Base-by-base conservation (phyloP, 768 basidiomycete genomes). In the Kwoniella bestiolae region DNA sequence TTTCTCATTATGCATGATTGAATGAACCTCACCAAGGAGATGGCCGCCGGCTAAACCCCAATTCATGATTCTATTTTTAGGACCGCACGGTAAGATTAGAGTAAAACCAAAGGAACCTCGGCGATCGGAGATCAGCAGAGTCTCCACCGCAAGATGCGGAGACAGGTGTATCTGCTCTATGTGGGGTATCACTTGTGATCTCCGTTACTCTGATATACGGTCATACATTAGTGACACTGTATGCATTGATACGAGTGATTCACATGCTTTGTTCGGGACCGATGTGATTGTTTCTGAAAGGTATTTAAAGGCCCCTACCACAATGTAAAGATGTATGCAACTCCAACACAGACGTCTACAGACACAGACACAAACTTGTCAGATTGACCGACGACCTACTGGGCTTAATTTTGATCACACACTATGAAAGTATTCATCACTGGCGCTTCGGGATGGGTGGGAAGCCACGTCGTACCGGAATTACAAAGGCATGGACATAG, bases 361-460 rank as follows among this genome's bases (percentile, higher is more conserved):
- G 18, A 41, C 38, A 41, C 18, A 41, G 8, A 41, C 18, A 41
- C 38, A 18, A 41, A n/a, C n/a, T n/a, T n/a, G n/a, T n/a, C n/a
- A n/a, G n/a, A n/a, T n/a, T n/a, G n/a, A n/a, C n/a, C n/a, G n/a
- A n/a, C n/a, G n/a, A n/a, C n/a, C n/a, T n/a, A n/a, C n/a, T n/a
- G n/a, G n/a, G n/a, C n/a, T n/a, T 51, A 25, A 28, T 26, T 18
- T 9, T 32, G 11, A 21, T 32, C 45, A 45, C 9, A 6, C 44
- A 51, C 21, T 53, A 74, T 78, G 72, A 67, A 61, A 60, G 69
- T 74, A 38, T 74, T 78, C 56, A 58, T 77, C 28, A 79, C 78
- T 26, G 72, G 74, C 35, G 78, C 65, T 12, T 49, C 69, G 3
- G 78, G 78, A 23, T 76, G 53, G 56, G 60, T 71, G 34, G 69